phyloP scores from a whole-genome alignment of 768 basidiomycete genomes.

The Gautieria morchelliformis region DNA sequence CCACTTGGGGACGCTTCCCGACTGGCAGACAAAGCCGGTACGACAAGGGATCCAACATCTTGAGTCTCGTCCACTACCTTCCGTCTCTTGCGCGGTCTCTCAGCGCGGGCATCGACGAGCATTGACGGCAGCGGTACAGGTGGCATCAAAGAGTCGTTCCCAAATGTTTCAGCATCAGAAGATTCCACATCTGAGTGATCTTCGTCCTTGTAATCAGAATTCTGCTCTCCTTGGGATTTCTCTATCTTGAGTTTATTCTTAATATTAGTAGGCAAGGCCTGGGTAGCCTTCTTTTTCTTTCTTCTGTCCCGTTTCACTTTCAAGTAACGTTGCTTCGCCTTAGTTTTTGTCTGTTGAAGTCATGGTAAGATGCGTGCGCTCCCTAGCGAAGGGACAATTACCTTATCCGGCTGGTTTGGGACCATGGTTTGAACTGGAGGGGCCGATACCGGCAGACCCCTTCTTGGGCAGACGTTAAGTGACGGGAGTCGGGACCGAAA shows the following conservation, averaged over 20 bases:
- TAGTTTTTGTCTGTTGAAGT: conserved; percentile 44
- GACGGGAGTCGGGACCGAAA: no score
- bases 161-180: no score
- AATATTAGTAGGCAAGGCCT: conserved; percentile 15
- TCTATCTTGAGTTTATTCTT: neutral
- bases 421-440: neutral
- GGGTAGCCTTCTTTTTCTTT: conserved; percentile 35
- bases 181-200: neutral
- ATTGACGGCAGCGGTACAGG: neutral
- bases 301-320: conserved; percentile 61
- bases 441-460: no score
- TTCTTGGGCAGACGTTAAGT: no score
- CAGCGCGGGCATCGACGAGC: neutral
- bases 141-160: neutral
- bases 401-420: neutral
- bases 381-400: neutral
- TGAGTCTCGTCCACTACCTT: conserved; percentile 22
- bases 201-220: neutral
- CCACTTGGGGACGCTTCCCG: neutral
- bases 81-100: conserved; percentile 36
- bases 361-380: no score
- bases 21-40: conserved; percentile 1
- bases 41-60: conserved; percentile 9
- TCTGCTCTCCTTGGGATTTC: neutral
- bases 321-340: conserved; percentile 63